These are phyloP conservation scores for Diphasiastrum complanatum DNA, from an alignment of 83 land plant species.

Conservation along the genomic window DNA sequence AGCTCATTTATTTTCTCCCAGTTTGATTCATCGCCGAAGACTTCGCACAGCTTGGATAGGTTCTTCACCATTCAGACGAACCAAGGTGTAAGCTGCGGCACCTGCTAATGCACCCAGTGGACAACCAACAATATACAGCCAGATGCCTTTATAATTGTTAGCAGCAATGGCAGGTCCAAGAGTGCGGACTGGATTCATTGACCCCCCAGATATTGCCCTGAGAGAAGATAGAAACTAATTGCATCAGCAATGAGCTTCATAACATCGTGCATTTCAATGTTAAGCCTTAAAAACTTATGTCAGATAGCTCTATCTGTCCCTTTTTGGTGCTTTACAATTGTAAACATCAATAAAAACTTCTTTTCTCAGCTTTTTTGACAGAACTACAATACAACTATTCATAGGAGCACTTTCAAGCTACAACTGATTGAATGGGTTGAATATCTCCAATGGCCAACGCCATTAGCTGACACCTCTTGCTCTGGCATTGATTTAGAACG, in stretches of 20 bases:
- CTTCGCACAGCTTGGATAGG: too few relatives aligned
- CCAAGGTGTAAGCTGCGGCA: slow-evolving; percentile 8
- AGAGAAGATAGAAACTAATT: neutral
- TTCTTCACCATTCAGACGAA: slow-evolving; percentile 13
- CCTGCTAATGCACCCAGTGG: slow-evolving; percentile 16
- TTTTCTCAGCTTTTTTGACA: too few relatives aligned
- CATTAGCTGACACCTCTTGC: too few relatives aligned
- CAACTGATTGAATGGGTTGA: too few relatives aligned
- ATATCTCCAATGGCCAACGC: too few relatives aligned
- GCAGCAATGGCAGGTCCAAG: slow-evolving; percentile 29
- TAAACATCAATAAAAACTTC: neutral
- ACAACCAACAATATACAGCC: slow-evolving; percentile 34
- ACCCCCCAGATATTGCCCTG: slow-evolving; percentile 36
- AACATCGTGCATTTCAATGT: neutral
- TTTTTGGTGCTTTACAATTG: too few relatives aligned
- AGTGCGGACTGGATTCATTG: slow-evolving; percentile 34
- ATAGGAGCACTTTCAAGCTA: too few relatives aligned
- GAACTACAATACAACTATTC: too few relatives aligned
- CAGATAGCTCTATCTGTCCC: too few relatives aligned
- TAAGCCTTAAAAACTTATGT: neutral
- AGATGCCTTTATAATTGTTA: slow-evolving; percentile 14
- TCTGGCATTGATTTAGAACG: too few relatives aligned
- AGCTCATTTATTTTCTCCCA: too few relatives aligned
- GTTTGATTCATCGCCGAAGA: too few relatives aligned
- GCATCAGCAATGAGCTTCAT: neutral